Evolutionary conservation across 352 stramenopile genomes (phyloP).

Genomic region (Pythium chondricola): DNA sequence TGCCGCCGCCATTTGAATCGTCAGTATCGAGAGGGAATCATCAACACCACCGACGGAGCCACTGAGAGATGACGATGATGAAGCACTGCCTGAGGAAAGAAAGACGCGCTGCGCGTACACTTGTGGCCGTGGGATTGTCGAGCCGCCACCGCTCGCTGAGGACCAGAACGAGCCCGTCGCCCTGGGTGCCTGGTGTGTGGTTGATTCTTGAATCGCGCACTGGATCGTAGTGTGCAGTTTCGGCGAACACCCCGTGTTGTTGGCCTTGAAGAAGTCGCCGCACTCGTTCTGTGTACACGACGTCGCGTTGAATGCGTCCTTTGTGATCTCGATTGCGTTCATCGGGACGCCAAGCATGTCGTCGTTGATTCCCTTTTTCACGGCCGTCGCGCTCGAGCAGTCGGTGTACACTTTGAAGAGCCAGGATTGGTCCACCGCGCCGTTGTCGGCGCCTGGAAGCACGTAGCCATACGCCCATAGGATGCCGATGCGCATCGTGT

Average conservation of each 20-base stretch:
- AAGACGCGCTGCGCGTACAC: constrained; percentile 29
- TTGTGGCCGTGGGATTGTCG: constrained; percentile 32
- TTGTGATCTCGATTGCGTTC: constrained; percentile 24
- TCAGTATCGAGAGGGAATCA: constrained; percentile 27
- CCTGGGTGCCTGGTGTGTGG: constrained; percentile 5
- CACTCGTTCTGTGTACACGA: constrained; percentile 12
- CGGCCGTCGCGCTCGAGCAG: constrained; percentile 13
- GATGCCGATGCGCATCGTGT: constrained; percentile 33
- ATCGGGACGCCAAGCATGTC: constrained; percentile 14
- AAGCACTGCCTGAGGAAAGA: too few relatives aligned
- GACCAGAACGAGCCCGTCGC: constrained; percentile 36
- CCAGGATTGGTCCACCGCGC: too few relatives aligned
- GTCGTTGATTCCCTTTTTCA: background rate
- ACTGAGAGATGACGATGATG: too few relatives aligned
- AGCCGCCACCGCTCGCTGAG: constrained; percentile 19
- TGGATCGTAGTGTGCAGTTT: constrained; percentile 18
- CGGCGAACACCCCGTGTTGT: constrained; percentile 23
- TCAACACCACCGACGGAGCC: too few relatives aligned
- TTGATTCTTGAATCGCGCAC: constrained; percentile 25
- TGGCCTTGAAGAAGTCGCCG: constrained; percentile 28
- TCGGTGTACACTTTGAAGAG: constrained; percentile 36
- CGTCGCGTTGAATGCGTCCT: constrained; percentile 16
- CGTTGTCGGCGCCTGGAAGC: constrained; percentile 22
- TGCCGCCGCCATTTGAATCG: constrained; percentile 36
- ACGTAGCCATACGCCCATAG: constrained; percentile 48